Conservation (phyloP, 441 rosid genomes). For the Macaranga tanarius region DNA sequence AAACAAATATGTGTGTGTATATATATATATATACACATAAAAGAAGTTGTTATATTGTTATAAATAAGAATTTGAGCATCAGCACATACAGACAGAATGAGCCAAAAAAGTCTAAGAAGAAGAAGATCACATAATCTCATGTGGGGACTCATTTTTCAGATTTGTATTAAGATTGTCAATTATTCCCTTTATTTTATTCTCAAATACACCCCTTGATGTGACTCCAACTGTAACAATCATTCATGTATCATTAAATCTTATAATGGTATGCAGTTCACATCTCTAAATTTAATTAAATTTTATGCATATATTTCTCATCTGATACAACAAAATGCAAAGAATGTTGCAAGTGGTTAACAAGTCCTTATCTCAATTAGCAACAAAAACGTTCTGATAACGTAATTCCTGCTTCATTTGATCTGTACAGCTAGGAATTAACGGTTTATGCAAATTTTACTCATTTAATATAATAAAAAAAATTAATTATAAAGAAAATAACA, state of each 20-base stretch:
- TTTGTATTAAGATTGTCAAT: neutral
- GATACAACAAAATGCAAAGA: neutral
- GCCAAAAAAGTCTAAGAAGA: too few relatives aligned
- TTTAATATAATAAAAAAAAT: too few relatives aligned
- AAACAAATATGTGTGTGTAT: too few relatives aligned
- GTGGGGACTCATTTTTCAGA: neutral
- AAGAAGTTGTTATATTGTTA: too few relatives aligned
- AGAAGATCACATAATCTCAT: neutral
- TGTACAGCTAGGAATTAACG: too few relatives aligned
- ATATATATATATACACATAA: too few relatives aligned
- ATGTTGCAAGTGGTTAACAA: neutral
- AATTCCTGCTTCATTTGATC: neutral
- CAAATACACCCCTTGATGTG: neutral
- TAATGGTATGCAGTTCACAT: neutral
- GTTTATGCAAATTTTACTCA: too few relatives aligned
- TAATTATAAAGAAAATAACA: too few relatives aligned
- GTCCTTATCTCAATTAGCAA: neutral
- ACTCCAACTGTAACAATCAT: neutral
- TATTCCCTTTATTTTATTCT: neutral
- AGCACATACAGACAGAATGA: too few relatives aligned
- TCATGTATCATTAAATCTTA: neutral
- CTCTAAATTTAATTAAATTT: neutral
- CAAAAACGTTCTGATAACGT: neutral
- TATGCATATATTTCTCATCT: neutral
- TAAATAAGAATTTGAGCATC: too few relatives aligned